Evolutionary conservation across 2,329 filamentous ascomycete genomes (phyloP).

Genomic region (Truncatella angustata): DNA sequence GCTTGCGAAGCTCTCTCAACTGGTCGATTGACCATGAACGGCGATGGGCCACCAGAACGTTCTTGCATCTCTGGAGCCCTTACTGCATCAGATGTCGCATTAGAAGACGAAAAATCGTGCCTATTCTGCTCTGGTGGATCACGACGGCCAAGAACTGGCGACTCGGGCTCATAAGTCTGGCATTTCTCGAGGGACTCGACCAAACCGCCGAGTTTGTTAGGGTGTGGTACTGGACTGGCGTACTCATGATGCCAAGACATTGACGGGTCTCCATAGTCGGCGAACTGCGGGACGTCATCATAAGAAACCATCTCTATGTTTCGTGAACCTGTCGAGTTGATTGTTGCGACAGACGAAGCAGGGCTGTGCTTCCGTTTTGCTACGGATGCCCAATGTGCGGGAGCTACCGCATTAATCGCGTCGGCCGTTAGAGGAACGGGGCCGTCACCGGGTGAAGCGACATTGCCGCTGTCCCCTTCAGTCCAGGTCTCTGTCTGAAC

Average conservation of each 20-base stretch:
- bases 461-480: conserved; percentile 12
- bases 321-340: conserved; percentile 22
- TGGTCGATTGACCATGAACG: conserved; percentile 23
- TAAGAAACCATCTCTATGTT: conserved; percentile 24
- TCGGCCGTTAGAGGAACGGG: conserved; percentile 1
- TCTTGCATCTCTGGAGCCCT: conserved; percentile 47
- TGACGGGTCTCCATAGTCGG: neutral
- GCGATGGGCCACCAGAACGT: conserved; percentile 24
- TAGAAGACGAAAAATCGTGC: neutral
- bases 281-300: neutral
- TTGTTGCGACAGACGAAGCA: conserved; percentile 27
- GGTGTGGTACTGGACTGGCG: conserved; percentile 9
- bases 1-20: conserved; percentile 16
- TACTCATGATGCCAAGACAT: conserved; percentile 11
- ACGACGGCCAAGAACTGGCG: neutral
- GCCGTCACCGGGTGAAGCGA: neutral
- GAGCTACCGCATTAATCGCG: neutral
- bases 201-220: conserved; percentile 16
- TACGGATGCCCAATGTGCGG: conserved; percentile 8
- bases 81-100: too few relatives aligned
- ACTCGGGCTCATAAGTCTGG: conserved; percentile 14
- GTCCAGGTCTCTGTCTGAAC: conserved; percentile 14
- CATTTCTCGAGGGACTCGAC: conserved; percentile 19
- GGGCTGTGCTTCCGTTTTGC: conserved; percentile 25
- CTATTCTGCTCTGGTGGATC: conserved; percentile 10